phyloP scores from a whole-genome alignment of 1,139 yeast genomes.

The Yamadazyma sp. region DNA sequence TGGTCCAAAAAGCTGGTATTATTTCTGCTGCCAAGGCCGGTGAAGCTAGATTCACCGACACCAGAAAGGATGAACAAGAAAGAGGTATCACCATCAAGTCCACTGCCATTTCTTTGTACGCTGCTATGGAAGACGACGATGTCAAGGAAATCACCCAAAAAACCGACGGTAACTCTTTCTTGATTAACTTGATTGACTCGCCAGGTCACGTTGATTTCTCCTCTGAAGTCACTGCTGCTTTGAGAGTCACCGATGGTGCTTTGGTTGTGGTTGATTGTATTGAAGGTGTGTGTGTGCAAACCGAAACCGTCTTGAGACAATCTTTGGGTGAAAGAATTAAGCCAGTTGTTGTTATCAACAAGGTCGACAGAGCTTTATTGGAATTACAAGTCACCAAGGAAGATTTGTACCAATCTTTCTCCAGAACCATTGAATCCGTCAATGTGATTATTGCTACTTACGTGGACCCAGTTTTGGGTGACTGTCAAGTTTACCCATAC shows the following conservation, averaged over 20 bases:
- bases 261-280: slow-evolving; percentile 98
- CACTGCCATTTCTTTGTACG: slow-evolving; percentile 94
- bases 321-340: slow-evolving; percentile 99
- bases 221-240: slow-evolving; percentile 99
- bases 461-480: slow-evolving; percentile 89
- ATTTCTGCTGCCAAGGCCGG: slow-evolving; percentile 99
- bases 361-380: slow-evolving; percentile 98
- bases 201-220: slow-evolving; percentile 99
- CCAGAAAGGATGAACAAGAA: slow-evolving; percentile 99
- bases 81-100: slow-evolving; percentile 99
- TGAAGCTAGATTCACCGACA: slow-evolving; percentile 99
- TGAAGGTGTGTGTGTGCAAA: slow-evolving; percentile 99
- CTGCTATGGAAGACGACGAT: slow-evolving; percentile 88
- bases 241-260: slow-evolving; percentile 99
- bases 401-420: slow-evolving; percentile 96
- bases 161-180: slow-evolving; percentile 91
- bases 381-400: slow-evolving; percentile 99
- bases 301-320: slow-evolving; percentile 99
- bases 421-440: slow-evolving; percentile 99
- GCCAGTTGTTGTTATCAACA: slow-evolving; percentile 98
- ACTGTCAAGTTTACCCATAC: slow-evolving; percentile 98
- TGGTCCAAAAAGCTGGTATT: slow-evolving; percentile 99
- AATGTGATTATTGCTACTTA: slow-evolving; percentile 97
- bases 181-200: slow-evolving; percentile 97
- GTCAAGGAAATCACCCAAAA: slow-evolving; percentile 94